Base-by-base conservation (phyloP, 2,329 filamentous ascomycete species). In the Hymenoscyphus repandus region DNA sequence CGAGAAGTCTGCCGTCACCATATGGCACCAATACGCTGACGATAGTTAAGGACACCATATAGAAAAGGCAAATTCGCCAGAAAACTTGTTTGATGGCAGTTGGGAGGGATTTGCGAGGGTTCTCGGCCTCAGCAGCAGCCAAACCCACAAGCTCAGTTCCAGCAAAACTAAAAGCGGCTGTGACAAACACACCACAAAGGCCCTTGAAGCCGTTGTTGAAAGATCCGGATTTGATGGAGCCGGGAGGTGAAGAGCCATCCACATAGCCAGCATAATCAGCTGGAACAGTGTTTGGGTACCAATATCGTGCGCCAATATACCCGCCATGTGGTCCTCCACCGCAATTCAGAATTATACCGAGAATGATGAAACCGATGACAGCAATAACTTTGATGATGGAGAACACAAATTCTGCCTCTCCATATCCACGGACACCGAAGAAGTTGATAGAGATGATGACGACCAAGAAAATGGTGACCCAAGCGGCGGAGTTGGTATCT, bases 381-480 rank as follows among this genome's bases (percentile, higher is more conserved):
- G 82, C 78, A 11, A 69, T 74, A 48, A 96, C 82, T 66, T 96
- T 96, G 71, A 96, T 75, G 48, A 90, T 83, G 22, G 88, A 87
- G 65, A 95, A 93, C 49, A 90, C 72, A 59, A 95, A 95, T 63
- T 95, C 90, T 12, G 88, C 89, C 67, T 95, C 90, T 64, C 89
- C 90, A 60, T 95, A 95, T 22, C 86, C 88, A 62, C 85, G 86
- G 56, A 96, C 86, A 48, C 90, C 90, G 61, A 92, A 93, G 57
- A 95, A 70, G 65, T 96, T 96, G 71, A 96, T 95, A 20, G 69
- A 61, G 37, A 95, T 76, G 60, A 96, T 91, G 50, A 85, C 63
- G 13, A 82, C 55, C 54, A 93, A 79, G 69, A 96, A 96, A 41
- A 96, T 74, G 38, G 87, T 81, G 15, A 96, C 88, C 72, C 88